Conservation (phyloP, 306 rosid species). For the barrel medic (Medicago truncatula) region MtrunA17r5.0-ANR NC_053049.1:41466501-41467000, state of each 20-base stretch:
- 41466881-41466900: conserved; percentile 51
- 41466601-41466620: no score
- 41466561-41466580: no score
- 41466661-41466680: conserved; percentile 11
- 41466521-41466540: no score
- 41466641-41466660: neutral
- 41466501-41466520: no score
- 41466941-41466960: conserved; percentile 75
- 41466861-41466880: conserved; percentile 25
- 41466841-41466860: neutral
- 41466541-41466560: no score
- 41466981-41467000: conserved; percentile 46
- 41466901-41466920: conserved; percentile 54
- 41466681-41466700: conserved; percentile 43
- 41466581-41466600: no score
- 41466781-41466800: conserved; percentile 57
- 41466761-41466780: conserved; percentile 76
- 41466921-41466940: conserved; percentile 84
- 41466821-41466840: conserved; percentile 8
- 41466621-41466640: no score
- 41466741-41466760: conserved; percentile 76
- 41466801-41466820: neutral
- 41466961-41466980: conserved; percentile 81
- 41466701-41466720: conserved; percentile 53
- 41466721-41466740: conserved; percentile 79